A percentile compares a stretch with the other conserved stretches of the same genome.
Evolutionary conservation across 768 basidiomycete genomes (phyloP).

Genomic region (Russula ochroleuca): DNA sequence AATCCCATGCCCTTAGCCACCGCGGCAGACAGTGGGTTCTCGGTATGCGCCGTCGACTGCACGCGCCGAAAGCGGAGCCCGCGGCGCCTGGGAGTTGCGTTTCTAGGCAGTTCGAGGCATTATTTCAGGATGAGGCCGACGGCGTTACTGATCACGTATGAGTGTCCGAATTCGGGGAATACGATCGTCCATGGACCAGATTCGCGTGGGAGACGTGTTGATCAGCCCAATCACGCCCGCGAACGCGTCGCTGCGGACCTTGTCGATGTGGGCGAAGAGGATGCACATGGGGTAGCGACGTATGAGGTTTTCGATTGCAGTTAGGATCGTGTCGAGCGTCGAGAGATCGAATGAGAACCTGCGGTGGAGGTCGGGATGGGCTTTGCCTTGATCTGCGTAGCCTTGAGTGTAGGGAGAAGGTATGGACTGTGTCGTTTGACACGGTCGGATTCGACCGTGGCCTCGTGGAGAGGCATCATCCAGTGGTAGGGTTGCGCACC

Average conservation of each 20-base stretch:
- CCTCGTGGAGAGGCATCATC: conserved; percentile 34
- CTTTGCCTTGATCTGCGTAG: conserved; percentile 32
- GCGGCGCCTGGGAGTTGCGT: too few relatives aligned
- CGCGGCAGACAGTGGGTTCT: conserved; percentile 37
- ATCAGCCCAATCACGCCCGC: conserved; percentile 40
- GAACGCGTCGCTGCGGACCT: conserved; percentile 35
- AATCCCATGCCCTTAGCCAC: conserved; percentile 47
- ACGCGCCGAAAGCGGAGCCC: conserved; percentile 46
- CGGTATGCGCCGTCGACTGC: conserved; percentile 40
- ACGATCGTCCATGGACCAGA: conserved; percentile 10
- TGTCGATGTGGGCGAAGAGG: conserved; percentile 42
- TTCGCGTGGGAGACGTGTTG: conserved; percentile 24
- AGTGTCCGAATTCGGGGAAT: conserved; percentile 20
- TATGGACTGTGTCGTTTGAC: conserved; percentile 40
- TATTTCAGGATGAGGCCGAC: conserved; percentile 41
- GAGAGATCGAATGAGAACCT: conserved; percentile 35
- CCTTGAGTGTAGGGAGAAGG: conserved; percentile 36
- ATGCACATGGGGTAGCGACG: conserved; percentile 27
- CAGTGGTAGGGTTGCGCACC: too few relatives aligned
- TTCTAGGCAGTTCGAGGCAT: conserved; percentile 34
- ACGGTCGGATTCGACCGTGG: conserved; percentile 36
- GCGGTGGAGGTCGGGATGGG: conserved; percentile 32
- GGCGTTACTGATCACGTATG: conserved; percentile 31
- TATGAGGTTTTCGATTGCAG: conserved; percentile 27
- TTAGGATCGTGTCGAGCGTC: conserved; percentile 29